These are phyloP conservation scores for Syncephalastrum racemosum DNA, from an alignment of 371 early-diverging fungal species.

Conservation along the genomic window DNA sequence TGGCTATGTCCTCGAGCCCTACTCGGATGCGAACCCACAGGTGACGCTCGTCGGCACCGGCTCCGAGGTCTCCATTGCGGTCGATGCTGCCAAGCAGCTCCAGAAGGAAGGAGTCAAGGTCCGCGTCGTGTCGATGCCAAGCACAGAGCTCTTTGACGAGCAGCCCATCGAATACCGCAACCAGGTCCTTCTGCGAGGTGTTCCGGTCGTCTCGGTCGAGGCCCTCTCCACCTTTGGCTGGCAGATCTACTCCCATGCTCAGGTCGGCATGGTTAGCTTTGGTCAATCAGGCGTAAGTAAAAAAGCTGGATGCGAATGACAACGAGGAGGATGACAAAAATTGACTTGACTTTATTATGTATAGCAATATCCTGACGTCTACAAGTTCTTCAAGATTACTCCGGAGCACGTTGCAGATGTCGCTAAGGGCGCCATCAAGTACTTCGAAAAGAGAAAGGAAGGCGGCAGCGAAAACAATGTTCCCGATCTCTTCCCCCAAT, in stretches of 20 bases:
- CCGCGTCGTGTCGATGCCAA: conserved; percentile 94
- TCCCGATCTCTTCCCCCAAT: conserved; percentile 18
- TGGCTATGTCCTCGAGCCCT: conserved; percentile 71
- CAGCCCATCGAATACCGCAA: conserved; percentile 81
- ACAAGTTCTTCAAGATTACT: conserved; percentile 74
- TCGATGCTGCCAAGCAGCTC: conserved; percentile 76
- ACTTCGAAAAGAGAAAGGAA: conserved; percentile 52
- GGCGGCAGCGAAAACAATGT: conserved; percentile 14
- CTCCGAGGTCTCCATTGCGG: conserved; percentile 86
- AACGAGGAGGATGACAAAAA: neutral
- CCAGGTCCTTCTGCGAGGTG: conserved; percentile 73
- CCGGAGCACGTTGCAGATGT: conserved; percentile 69
- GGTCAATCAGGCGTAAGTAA: conserved; percentile 67
- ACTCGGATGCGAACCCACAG: conserved; percentile 41
- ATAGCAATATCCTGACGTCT: conserved; percentile 67
- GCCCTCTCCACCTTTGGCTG: conserved; percentile 89
- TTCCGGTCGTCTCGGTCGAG: conserved; percentile 87
- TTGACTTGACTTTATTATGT: neutral
- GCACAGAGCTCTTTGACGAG: conserved; percentile 86
- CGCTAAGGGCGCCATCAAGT: conserved; percentile 64
- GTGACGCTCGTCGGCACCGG: conserved; percentile 88
- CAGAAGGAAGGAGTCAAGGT: conserved; percentile 49
- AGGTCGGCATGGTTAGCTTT: conserved; percentile 93
- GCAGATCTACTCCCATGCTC: conserved; percentile 83
- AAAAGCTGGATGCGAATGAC: neutral